phyloP scores from a whole-genome alignment of 495 filamentous ascomycete genomes.

The Penicillium daleae region DNA sequence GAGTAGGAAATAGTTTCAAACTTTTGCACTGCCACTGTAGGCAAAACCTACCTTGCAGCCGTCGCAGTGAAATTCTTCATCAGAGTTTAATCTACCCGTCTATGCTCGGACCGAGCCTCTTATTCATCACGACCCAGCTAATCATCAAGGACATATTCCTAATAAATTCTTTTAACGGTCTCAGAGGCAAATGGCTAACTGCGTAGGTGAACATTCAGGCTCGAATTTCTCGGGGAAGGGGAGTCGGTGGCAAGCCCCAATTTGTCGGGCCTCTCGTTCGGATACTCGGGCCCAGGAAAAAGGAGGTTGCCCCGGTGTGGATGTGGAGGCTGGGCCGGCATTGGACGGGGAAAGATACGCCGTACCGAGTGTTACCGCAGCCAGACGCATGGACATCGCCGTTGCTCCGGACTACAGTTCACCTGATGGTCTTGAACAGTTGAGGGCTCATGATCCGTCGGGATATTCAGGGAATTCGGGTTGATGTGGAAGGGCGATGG shows the following conservation, averaged over 20 bases:
- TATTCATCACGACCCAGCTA: not conserved
- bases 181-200: not conserved
- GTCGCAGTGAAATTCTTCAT: not conserved
- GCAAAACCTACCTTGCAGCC: not conserved
- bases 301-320: slow-evolving; percentile 34
- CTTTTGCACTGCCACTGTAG: too few species aligned
- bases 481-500: not conserved
- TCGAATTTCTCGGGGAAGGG: not conserved
- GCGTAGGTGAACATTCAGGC: not conserved
- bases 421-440: not conserved
- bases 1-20: too few species aligned
- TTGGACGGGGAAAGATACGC: slow-evolving; percentile 31
- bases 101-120: not conserved
- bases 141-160: not conserved
- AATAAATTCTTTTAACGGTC: not conserved
- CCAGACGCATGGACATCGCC: slow-evolving; percentile 26
- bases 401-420: slow-evolving; percentile 17
- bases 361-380: slow-evolving; percentile 21
- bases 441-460: not conserved
- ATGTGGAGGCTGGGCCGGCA: slow-evolving; percentile 20
- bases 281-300: slow-evolving; percentile 31
- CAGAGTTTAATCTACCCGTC: slow-evolving; percentile 2
- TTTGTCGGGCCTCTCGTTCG: slow-evolving; percentile 11
- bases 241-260: slow-evolving; percentile 20
- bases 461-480: not conserved